phyloP scores from a whole-genome alignment of 2,329 filamentous ascomycete species.

The Aotearoamyces nothofagi region DNA sequence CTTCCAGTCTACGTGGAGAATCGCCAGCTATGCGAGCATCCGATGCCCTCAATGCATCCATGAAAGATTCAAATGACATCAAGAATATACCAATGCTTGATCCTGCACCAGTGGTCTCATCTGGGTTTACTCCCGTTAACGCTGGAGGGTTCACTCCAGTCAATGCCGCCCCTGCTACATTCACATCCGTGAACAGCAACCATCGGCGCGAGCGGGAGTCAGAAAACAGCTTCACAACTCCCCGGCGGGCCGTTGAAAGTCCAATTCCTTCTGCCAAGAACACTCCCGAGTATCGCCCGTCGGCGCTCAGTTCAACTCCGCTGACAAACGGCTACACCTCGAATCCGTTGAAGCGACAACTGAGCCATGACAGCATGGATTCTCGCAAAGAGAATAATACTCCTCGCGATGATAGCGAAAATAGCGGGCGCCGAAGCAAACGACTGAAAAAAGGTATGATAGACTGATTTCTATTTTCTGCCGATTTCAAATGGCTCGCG shows the following conservation, averaged over 20 bases:
- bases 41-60: constrained; percentile 37
- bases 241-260: constrained; percentile 40
- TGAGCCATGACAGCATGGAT: constrained; percentile 39
- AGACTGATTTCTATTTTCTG: constrained; percentile 1
- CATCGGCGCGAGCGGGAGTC: constrained; percentile 26
- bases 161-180: constrained; percentile 37
- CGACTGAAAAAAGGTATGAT: constrained; percentile 70
- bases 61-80: constrained; percentile 24
- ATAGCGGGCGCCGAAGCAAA: constrained; percentile 72
- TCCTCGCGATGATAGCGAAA: constrained; percentile 33
- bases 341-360: constrained; percentile 61
- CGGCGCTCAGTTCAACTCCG: constrained; percentile 33
- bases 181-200: constrained; percentile 39
- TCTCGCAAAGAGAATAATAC: constrained; percentile 17
- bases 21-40: constrained; percentile 51
- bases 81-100: constrained; percentile 19
- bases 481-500: too few species aligned
- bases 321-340: constrained; percentile 31
- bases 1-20: constrained; percentile 40
- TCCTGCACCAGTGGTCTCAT: constrained; percentile 13
- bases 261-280: constrained; percentile 48
- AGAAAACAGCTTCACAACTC: constrained; percentile 40
- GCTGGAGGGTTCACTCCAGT: constrained; percentile 48
- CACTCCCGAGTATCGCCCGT: constrained; percentile 48
- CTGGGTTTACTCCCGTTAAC: constrained; percentile 25